Base-by-base conservation (phyloP, 169 alveolate genomes). In the Cyclospora cayetanensis region DNA sequence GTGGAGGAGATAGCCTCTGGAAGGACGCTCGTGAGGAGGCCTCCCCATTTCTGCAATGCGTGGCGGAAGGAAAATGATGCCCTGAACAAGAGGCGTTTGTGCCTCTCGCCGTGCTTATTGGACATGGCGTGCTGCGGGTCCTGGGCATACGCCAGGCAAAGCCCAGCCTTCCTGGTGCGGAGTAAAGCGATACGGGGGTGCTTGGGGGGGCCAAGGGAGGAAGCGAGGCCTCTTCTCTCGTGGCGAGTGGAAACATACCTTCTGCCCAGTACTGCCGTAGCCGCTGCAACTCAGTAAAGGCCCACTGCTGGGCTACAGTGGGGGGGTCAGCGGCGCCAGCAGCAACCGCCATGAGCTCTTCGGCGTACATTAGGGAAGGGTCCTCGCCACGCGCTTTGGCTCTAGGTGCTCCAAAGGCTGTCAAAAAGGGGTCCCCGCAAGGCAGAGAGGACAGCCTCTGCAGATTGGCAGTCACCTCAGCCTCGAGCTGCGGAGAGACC, bases 221-320 rank as follows among this genome's bases (percentile, higher is more conserved):
- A 5, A 53, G 1, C 42, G 52, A 4, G 55, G 7, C 52, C 25
- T 15, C 82, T 29, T 20, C 82, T 0, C 35, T 2, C 4, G 7
- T 22, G 29, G 52, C 82, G 0, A 5, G 39, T 53, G 82, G 82
- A 37, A 70, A 35, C 27, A 34, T 37, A 29, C 82, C 82, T 53
- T 70, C 82, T 12, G 82, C 82, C 82, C 82, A 70, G 52, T 70
- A 70, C 52, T 70, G 50, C 53, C 22, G 4, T 15, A 70, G 82
- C 31, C 46, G 82, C 52, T 70, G 82, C 82, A 70, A 53, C 82
- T 70, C 82, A 15, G 25, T 29, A 27, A 35, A 70, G 25, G 82
- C 82, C 25, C 20, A 31, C 27, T 37, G 82, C 82, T 70, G 82
- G 34, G 82, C 52, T 70, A 53, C 52, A 7, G 52, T 70, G 18